Conservation (phyloP, 495 filamentous ascomycete genomes). For the Penicillium angulare region DNA sequence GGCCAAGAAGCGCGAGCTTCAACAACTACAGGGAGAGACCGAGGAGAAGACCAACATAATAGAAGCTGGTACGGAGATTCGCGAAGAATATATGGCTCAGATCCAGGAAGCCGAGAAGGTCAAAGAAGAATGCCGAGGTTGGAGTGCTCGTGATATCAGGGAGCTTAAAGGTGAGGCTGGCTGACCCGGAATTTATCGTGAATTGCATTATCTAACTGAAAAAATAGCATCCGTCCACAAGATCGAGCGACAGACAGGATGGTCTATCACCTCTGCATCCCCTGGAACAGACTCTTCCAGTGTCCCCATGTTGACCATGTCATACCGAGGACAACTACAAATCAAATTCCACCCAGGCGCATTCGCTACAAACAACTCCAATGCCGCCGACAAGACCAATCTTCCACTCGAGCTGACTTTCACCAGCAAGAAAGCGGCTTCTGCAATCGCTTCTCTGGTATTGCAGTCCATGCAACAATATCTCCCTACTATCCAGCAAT, state of each 20-base stretch:
- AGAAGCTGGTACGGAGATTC: slow-evolving; percentile 57
- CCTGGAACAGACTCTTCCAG: slow-evolving; percentile 24
- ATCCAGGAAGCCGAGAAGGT: slow-evolving; percentile 83
- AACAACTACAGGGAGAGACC: slow-evolving; percentile 60
- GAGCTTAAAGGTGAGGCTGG: slow-evolving; percentile 62
- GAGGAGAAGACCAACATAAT: slow-evolving; percentile 61
- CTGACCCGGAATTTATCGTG: background rate
- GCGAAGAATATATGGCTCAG: slow-evolving; percentile 64
- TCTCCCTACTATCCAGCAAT: slow-evolving; percentile 32
- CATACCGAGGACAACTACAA: slow-evolving; percentile 74
- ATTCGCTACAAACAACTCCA: slow-evolving; percentile 39
- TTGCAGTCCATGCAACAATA: slow-evolving; percentile 37
- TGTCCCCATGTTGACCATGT: slow-evolving; percentile 66
- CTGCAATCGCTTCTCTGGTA: slow-evolving; percentile 37
- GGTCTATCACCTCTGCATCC: slow-evolving; percentile 68
- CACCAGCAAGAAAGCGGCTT: slow-evolving; percentile 21
- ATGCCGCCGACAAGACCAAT: slow-evolving; percentile 15
- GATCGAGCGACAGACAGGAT: slow-evolving; percentile 71
- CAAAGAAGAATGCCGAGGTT: slow-evolving; percentile 83
- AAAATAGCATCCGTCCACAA: slow-evolving; percentile 59
- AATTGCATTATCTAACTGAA: background rate
- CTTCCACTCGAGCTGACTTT: slow-evolving; percentile 30
- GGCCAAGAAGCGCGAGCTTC: slow-evolving; percentile 62
- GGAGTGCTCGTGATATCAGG: slow-evolving; percentile 76
- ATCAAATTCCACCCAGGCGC: slow-evolving; percentile 69